A percentile compares a stretch with the other conserved stretches of the same genome.
phyloP scores from a whole-genome alignment of 306 rosid species.

The Arachis hypogaea region DNA sequence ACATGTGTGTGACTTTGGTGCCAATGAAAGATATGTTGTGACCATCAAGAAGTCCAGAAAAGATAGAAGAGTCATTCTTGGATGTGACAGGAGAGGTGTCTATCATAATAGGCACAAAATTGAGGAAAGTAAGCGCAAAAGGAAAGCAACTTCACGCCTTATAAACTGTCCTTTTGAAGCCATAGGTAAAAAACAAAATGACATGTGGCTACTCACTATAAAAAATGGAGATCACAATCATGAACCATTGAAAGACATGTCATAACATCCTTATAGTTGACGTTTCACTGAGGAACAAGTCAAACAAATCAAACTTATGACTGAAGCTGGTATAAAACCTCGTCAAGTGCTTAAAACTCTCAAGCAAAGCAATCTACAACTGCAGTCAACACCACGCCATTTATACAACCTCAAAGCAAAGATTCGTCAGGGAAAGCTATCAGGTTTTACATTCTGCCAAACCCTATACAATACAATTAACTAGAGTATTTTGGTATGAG shows the following conservation, averaged over 20 bases:
- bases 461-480: neutral
- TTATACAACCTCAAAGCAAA: conserved; percentile 81
- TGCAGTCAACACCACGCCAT: conserved; percentile 82
- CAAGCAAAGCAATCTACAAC: conserved; percentile 71
- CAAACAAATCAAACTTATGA: conserved; percentile 65
- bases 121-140: conserved; percentile 71
- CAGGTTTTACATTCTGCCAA: conserved; percentile 53
- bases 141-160: conserved; percentile 76
- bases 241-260: conserved; percentile 75
- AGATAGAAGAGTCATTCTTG: conserved; percentile 83
- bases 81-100: conserved; percentile 83
- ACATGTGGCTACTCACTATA: conserved; percentile 65
- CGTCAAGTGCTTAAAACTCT: conserved; percentile 80
- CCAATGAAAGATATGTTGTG: conserved; percentile 78
- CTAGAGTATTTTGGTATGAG: conserved; percentile 21
- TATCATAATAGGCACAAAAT: conserved; percentile 81
- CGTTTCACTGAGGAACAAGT: conserved; percentile 78
- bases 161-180: conserved; percentile 87
- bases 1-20: conserved; percentile 74
- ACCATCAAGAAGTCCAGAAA: conserved; percentile 83
- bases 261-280: conserved; percentile 81
- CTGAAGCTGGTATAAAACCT: conserved; percentile 79
- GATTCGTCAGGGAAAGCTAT: conserved; percentile 74
- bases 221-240: conserved; percentile 78
- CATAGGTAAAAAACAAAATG: conserved; percentile 71